phyloP scores from a whole-genome alignment of 305 asterid genomes.

The Fraxinus paxiana region DNA sequence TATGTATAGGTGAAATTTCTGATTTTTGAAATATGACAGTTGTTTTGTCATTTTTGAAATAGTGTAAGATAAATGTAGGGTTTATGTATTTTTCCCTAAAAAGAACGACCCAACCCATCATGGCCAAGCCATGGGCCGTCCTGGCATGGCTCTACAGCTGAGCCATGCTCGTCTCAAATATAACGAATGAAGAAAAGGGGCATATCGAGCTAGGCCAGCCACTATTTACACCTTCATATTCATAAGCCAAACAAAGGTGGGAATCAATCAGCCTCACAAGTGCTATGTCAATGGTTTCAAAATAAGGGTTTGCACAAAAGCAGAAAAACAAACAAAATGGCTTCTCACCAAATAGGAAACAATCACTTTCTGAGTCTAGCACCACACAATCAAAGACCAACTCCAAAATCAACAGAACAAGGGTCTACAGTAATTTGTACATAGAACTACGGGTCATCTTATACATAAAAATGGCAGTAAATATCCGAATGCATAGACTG shows the following conservation, averaged over 20 bases:
- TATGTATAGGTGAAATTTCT: no score
- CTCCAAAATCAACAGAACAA: background rate
- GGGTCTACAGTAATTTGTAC: background rate
- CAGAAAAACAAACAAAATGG: background rate
- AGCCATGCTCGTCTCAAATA: background rate
- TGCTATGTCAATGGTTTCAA: background rate
- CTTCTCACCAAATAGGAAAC: background rate
- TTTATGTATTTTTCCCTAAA: no score
- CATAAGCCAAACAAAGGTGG: background rate
- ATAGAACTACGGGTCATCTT: background rate
- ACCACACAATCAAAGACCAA: background rate
- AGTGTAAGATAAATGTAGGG: no score
- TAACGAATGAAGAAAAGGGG: background rate
- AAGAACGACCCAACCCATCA: background rate
- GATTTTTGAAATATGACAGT: no score
- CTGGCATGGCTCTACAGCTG: background rate
- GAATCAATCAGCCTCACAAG: background rate
- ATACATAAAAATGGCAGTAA: background rate
- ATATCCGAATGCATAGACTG: background rate
- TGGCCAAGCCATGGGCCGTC: background rate
- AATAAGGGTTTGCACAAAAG: background rate
- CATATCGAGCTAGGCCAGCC: background rate
- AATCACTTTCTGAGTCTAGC: background rate
- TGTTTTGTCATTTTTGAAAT: no score
- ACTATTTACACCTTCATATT: background rate